Conservation (phyloP, 257 asterid genomes). For the Nicotiana paniculata region DNA sequence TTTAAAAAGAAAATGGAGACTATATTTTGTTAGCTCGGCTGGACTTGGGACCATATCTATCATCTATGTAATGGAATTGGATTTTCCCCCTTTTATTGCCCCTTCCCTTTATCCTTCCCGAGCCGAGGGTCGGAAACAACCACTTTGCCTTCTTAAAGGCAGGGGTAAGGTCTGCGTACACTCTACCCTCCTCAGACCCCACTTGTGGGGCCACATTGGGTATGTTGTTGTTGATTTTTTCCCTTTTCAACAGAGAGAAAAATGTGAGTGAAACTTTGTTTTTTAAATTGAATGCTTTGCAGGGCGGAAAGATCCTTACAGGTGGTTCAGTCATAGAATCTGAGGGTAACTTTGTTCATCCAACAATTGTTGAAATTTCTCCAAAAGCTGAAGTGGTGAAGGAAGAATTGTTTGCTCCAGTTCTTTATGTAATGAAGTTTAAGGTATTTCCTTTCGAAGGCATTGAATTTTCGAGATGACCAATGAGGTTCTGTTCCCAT, state of each 20-base stretch:
- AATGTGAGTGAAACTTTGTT: not conserved
- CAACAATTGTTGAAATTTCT: constrained; percentile 86
- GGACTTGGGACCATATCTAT: not conserved
- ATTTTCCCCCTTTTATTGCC: not conserved
- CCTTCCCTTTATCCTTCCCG: too few relatives aligned
- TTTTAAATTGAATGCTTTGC: constrained; percentile 15
- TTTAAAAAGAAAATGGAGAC: not conserved
- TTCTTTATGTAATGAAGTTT: constrained; percentile 89
- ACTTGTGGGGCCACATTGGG: too few relatives aligned
- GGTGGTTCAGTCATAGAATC: constrained; percentile 75
- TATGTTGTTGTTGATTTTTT: not conserved
- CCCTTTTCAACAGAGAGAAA: not conserved
- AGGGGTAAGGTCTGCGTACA: too few relatives aligned
- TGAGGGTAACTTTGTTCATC: constrained; percentile 85
- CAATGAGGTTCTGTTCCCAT: not conserved
- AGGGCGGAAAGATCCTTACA: constrained; percentile 82
- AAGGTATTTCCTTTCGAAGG: constrained; percentile 38
- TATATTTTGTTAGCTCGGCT: not conserved
- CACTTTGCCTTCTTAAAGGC: too few relatives aligned
- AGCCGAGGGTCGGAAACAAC: too few relatives aligned
- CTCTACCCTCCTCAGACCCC: too few relatives aligned
- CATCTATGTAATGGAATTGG: not conserved
- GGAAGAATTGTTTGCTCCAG: constrained; percentile 97
- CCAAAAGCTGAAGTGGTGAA: constrained; percentile 63
- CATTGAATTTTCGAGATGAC: not conserved